Evolutionary conservation across 345 rosid species (phyloP).

Genomic region (Cardamine chenopodiifolia): DNA sequence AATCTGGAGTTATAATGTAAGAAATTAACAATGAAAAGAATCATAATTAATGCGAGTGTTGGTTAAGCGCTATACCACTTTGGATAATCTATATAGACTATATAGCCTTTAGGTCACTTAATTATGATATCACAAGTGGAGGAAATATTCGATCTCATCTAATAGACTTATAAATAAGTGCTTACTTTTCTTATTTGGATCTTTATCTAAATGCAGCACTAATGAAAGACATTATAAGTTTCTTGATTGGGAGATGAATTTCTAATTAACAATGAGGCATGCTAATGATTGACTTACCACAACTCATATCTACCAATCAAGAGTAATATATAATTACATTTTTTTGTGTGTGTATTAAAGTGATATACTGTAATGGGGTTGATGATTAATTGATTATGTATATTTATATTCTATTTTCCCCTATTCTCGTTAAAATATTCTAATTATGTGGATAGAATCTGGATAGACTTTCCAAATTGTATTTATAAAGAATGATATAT

Average conservation of each 20-base stretch:
- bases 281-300: conserved; percentile 10
- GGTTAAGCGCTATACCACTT: not conserved
- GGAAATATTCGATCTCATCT: conserved; percentile 35
- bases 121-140: conserved; percentile 21
- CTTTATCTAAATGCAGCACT: conserved; percentile 6
- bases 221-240: not conserved
- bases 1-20: conserved; percentile 47
- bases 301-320: not conserved
- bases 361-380: not conserved
- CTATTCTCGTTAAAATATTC: not conserved
- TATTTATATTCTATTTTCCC: not conserved
- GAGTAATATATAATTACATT: too few relatives aligned
- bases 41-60: not conserved
- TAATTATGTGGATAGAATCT: conserved; percentile 29
- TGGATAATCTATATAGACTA: not conserved
- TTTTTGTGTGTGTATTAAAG: not conserved
- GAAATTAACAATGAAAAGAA: not conserved
- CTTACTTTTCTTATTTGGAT: not conserved
- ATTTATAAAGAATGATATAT: not conserved
- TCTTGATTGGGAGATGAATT: not conserved
- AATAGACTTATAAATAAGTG: conserved; percentile 1
- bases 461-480: conserved; percentile 19
- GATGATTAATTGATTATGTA: not conserved
- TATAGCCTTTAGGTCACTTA: not conserved
- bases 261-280: not conserved